A percentile compares a stretch with the other conserved stretches of the same genome.
Conservation (phyloP, 177 flowering plant genomes). For the Tripterygium wilfordii region DNA sequence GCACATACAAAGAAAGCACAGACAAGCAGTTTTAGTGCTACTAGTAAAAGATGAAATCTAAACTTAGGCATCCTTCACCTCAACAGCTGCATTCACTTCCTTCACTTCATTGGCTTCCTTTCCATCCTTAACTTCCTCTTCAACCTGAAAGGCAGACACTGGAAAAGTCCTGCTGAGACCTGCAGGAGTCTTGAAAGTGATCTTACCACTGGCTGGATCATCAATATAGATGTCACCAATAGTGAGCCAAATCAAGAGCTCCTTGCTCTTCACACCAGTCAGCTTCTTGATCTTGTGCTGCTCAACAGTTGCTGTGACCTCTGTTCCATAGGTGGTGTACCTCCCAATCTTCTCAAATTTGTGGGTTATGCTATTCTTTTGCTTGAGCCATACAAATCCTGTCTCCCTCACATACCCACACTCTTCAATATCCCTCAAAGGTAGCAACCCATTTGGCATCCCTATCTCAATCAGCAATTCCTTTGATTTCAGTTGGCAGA, state of each 20-base stretch:
- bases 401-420: constrained; percentile 24
- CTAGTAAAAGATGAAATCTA: not conserved
- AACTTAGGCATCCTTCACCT: constrained; percentile 9
- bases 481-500: constrained; percentile 18
- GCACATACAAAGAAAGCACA: not conserved
- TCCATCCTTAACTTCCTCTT: constrained; percentile 17
- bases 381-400: constrained; percentile 32
- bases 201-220: constrained; percentile 24
- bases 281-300: constrained; percentile 30
- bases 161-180: constrained; percentile 58
- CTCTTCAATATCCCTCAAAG: constrained; percentile 27
- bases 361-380: constrained; percentile 26
- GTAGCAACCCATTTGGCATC: constrained; percentile 26
- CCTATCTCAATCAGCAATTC: constrained; percentile 20
- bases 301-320: constrained; percentile 30
- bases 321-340: constrained; percentile 16
- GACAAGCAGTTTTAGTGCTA: not conserved
- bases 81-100: constrained; percentile 5
- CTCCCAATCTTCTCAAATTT: constrained; percentile 17
- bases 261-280: constrained; percentile 40
- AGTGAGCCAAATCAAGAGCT: constrained; percentile 31
- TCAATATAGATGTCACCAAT: constrained; percentile 20
- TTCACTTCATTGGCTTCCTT: constrained; percentile 1
- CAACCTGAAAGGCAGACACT: constrained; percentile 39
- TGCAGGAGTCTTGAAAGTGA: constrained; percentile 53